Evolutionary conservation across 225 moss, liverwort and hornwort genomes (phyloP), one percentile per base, ranked within the genome.

Genomic region (Climacium dendroides): DNA sequence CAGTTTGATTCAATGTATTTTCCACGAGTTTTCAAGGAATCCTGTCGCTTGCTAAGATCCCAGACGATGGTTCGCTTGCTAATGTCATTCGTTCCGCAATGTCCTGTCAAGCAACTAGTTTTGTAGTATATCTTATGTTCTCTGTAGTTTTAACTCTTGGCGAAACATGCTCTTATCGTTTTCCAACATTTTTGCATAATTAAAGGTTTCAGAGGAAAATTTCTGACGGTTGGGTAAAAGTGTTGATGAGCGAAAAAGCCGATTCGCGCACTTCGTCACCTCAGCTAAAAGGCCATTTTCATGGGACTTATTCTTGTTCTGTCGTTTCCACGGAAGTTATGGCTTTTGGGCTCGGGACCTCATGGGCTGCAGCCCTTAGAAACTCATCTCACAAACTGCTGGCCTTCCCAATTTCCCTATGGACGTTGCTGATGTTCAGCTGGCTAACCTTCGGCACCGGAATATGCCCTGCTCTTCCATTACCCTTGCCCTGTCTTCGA

Each of bases 311-410:
- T 60, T n/a, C 61, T 79, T 78, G 55, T 75, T 84, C 76, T 90
- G 78, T 53, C 78, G 67, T 69, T 78, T 88, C 37, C 54, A 83
- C 83, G 88, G 88, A 90, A 88, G 88, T 86, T 88, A 86, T 63
- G 86, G 67, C 86, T 86, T 86, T 83, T 52, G 77, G 88, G 48
- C 86, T 84, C 43, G 77, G 88, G 86, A 58, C 83, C 57, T 90
- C 76, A 84, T 92, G 80, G 71, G 80, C 74, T 88, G 90, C 84
- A 83, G 86, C 88, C 63, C 63, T 90, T 85, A 52, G 83, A 89
- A 85, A 89, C 87, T 82, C 76, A 80, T 79, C 72, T 39, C 57
- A 75, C 85, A 83, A 92, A 87, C 86, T 34, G 83, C 74, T 53
- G 82, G 81, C 87, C 74, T 70, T 83, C 69, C 79, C 74, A 54